phyloP scores from a whole-genome alignment of 116 monocot genomes.

The Posidonia oceanica region DNA sequence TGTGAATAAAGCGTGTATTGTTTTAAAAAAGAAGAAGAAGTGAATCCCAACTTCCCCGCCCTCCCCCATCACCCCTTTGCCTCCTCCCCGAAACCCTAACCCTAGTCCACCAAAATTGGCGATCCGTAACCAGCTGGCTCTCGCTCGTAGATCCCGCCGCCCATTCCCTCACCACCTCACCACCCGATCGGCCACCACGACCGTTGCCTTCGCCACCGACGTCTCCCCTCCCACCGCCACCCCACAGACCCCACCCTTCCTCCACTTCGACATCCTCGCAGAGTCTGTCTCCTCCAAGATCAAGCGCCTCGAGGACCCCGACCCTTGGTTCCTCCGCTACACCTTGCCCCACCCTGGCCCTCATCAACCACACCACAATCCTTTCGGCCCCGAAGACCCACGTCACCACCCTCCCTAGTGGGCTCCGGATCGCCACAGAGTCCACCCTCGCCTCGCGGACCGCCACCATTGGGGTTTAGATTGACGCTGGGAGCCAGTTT shows the following conservation, averaged over 20 bases:
- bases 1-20: neutral
- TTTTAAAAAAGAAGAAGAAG: too few species aligned
- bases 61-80: neutral
- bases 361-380: constrained; percentile 7
- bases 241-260: constrained; percentile 10
- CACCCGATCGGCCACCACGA: constrained; percentile 16
- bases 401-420: constrained; percentile 79
- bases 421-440: constrained; percentile 87
- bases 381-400: constrained; percentile 72
- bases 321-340: too few species aligned
- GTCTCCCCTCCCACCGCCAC: constrained; percentile 1
- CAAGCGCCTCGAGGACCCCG: too few species aligned
- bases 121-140: constrained; percentile 44
- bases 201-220: constrained; percentile 10
- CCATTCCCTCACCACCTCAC: too few species aligned
- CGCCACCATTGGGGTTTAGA: constrained; percentile 96
- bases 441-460: constrained; percentile 55
- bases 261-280: constrained; percentile 51
- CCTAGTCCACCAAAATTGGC: constrained; percentile 28
- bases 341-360: too few species aligned
- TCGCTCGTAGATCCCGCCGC: neutral
- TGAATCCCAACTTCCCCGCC: neutral
- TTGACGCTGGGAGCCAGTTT: constrained; percentile 86
- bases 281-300: too few species aligned
- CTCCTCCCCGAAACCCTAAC: neutral